These are phyloP conservation scores for Diplosphaera chodatii DNA, from an alignment of 139 green algal genomes.

Conservation along the genomic window DNA sequence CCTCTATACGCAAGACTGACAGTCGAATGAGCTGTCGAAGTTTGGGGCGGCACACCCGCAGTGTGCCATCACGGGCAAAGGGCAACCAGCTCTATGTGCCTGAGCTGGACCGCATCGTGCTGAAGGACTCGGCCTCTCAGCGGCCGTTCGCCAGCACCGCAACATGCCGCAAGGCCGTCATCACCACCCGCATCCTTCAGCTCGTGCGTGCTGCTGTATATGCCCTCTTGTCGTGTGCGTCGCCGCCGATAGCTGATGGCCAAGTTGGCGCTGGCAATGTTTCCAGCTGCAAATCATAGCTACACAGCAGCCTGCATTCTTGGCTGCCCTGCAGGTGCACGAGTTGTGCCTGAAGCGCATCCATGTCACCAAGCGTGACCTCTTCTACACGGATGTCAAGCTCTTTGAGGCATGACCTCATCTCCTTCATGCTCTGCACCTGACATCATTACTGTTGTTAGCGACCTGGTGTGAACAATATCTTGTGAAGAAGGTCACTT, in stretches of 20 bases:
- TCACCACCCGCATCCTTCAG: constrained; percentile 85
- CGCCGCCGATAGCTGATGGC: no score
- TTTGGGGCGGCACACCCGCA: no score
- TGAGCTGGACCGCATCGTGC: constrained; percentile 91
- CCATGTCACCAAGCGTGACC: constrained; percentile 84
- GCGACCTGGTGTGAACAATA: no score
- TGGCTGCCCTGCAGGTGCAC: constrained; percentile 46
- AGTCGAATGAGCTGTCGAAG: no score
- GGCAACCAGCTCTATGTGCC: constrained; percentile 74
- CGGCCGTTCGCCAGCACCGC: constrained; percentile 71
- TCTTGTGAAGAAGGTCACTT: no score
- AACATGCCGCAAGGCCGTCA: constrained; percentile 73
- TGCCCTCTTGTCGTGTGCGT: no score
- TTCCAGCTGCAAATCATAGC: no score
- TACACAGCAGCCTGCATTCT: no score
- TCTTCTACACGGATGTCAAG: constrained; percentile 99
- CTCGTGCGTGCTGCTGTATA: constrained; percentile 37
- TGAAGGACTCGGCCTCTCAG: constrained; percentile 65
- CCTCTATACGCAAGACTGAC: no score
- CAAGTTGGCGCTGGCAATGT: no score
- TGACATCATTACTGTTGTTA: no score
- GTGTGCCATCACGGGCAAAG: constrained; percentile 72
- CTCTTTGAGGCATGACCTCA: constrained; percentile 81
- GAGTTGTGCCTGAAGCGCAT: constrained; percentile 63
- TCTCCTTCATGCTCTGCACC: no score